Conservation (phyloP, 441 rosid genomes). For the Aleurites moluccanus region DNA sequence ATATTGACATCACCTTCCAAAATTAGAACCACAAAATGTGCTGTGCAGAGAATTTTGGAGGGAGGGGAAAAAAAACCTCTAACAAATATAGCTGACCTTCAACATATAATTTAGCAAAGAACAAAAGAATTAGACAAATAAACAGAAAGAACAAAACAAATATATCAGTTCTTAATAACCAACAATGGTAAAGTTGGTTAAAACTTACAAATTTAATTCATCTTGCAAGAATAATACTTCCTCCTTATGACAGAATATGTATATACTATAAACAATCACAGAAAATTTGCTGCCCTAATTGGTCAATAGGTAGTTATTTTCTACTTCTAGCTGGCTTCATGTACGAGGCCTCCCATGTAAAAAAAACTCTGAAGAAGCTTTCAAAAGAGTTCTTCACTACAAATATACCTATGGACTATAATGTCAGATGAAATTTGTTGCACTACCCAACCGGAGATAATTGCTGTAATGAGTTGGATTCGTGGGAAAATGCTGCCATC, state of each 20-base stretch:
- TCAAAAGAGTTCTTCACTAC: slow-evolving; percentile 39
- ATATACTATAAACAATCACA: slow-evolving; percentile 54
- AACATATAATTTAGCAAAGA: slow-evolving; percentile 9
- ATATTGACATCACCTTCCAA: too few relatives aligned
- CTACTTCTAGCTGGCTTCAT: slow-evolving; percentile 45
- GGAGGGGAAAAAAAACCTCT: too few relatives aligned
- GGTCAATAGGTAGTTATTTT: slow-evolving; percentile 48
- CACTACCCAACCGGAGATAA: slow-evolving; percentile 50
- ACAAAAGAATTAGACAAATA: slow-evolving; percentile 17
- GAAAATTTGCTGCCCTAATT: slow-evolving; percentile 48
- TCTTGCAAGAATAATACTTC: slow-evolving; percentile 43
- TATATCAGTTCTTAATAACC: slow-evolving; percentile 31
- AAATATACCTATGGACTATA: slow-evolving; percentile 36
- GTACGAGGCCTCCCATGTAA: slow-evolving; percentile 33
- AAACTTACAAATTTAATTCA: slow-evolving; percentile 38
- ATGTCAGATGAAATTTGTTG: slow-evolving; percentile 24
- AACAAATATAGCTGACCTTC: neutral
- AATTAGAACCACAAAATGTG: too few relatives aligned
- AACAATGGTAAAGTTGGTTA: slow-evolving; percentile 34
- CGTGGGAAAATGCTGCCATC: slow-evolving; percentile 54
- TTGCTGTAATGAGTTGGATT: slow-evolving; percentile 43
- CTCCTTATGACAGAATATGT: slow-evolving; percentile 38
- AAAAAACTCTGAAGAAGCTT: slow-evolving; percentile 47
- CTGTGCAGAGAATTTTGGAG: too few relatives aligned
- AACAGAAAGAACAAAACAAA: slow-evolving; percentile 17